These are phyloP conservation scores for Aspergillus olivimuriae DNA, from an alignment of 495 filamentous ascomycete genomes.

Conservation along the genomic window DNA sequence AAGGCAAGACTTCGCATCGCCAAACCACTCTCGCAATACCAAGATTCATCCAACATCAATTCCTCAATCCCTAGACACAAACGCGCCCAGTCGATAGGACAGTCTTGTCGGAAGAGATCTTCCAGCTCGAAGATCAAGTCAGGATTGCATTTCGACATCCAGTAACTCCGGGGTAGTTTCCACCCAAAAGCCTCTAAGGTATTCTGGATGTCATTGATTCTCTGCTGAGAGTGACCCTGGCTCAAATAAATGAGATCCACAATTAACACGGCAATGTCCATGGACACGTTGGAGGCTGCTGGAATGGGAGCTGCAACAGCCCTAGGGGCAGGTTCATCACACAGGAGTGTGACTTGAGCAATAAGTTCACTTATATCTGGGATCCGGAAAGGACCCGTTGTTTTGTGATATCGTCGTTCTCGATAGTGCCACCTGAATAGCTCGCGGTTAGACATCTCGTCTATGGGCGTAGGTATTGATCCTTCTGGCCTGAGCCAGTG, in stretches of 20 bases:
- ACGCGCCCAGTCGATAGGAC: not conserved
- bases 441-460: not conserved
- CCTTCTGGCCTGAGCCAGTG: not conserved
- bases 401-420: not conserved
- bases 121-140: conserved; percentile 4
- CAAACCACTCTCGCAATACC: conserved; percentile 5
- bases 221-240: not conserved
- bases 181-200: conserved; percentile 5
- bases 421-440: no score
- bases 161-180: conserved; percentile 5
- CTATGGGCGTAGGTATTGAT: not conserved
- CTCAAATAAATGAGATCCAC: conserved; percentile 1
- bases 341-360: not conserved
- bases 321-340: no score
- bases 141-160: conserved; percentile 1
- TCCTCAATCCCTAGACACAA: conserved; percentile 3
- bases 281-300: not conserved
- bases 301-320: not conserved
- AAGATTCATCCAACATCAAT: not conserved
- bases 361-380: conserved; percentile 4
- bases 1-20: not conserved
- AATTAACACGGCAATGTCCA: conserved; percentile 4
- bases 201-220: conserved; percentile 3
- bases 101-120: not conserved
- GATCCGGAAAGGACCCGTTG: conserved; percentile 3